Evolutionary conservation across 208 protist species (phyloP).

Genomic region (Trypanosoma congolense): DNA sequence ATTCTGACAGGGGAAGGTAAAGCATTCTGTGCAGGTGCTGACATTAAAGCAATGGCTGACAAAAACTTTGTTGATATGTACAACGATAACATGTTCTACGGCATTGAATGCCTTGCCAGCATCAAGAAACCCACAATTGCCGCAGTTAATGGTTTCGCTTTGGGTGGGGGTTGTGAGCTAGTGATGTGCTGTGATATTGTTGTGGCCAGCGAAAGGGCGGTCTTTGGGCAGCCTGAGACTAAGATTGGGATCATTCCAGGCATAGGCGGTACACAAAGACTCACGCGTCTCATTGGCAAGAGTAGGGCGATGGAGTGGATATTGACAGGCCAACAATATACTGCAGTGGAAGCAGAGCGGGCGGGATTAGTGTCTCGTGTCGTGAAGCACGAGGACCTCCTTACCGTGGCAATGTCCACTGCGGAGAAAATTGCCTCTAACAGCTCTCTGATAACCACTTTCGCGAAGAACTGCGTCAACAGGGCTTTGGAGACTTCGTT

Average conservation of each 20-base stretch:
- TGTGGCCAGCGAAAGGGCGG: constrained; percentile 74
- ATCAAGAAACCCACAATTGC: constrained; percentile 87
- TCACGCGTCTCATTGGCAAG: constrained; percentile 88
- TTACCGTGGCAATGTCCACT: constrained; percentile 51
- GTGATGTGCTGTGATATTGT: constrained; percentile 91
- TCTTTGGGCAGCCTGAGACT: constrained; percentile 90
- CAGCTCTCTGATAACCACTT: constrained; percentile 78
- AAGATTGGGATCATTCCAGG: constrained; percentile 92
- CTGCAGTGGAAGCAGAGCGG: constrained; percentile 69
- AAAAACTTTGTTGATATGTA: constrained; percentile 72
- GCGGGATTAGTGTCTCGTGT: constrained; percentile 82
- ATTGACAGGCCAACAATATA: constrained; percentile 81
- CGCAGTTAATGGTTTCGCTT: constrained; percentile 82
- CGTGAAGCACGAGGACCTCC: constrained; percentile 71
- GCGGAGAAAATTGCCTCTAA: constrained; percentile 63
- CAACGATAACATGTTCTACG: constrained; percentile 59
- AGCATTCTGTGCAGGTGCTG: constrained; percentile 94
- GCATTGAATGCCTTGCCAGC: constrained; percentile 48
- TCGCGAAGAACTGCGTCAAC: constrained; percentile 89
- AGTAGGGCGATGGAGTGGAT: constrained; percentile 92
- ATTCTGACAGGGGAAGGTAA: constrained; percentile 92
- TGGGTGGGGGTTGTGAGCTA: constrained; percentile 92
- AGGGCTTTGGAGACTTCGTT: constrained; percentile 77
- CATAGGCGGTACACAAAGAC: constrained; percentile 88
- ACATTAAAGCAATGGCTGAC: constrained; percentile 94